Percentiles rank a stretch among this genome's conserved stretches.
These are phyloP conservation scores for Clarireedia hainanense DNA, from an alignment of 2,329 filamentous ascomycete species.

Conservation along the genomic window DNA sequence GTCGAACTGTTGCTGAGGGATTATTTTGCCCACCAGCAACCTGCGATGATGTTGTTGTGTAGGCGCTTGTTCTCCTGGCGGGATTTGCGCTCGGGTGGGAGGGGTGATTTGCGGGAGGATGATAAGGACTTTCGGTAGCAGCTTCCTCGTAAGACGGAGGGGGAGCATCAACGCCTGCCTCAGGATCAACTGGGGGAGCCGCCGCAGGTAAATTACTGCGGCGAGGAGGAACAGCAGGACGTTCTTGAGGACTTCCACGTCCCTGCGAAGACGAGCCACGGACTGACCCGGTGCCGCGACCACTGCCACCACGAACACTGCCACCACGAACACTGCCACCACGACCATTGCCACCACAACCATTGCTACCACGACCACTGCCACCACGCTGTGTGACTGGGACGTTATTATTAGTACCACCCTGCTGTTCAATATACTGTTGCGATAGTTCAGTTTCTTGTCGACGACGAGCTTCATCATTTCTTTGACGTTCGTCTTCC, in stretches of 20 bases:
- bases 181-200: conserved; percentile 23
- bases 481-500: conserved; percentile 71
- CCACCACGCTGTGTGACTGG: conserved; percentile 23
- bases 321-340: background rate
- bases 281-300: background rate
- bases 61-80: conserved; percentile 18
- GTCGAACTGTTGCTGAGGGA: background rate
- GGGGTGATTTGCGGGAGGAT: conserved; percentile 40
- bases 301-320: background rate
- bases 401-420: conserved; percentile 29
- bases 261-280: background rate
- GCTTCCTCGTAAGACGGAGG: conserved; percentile 62
- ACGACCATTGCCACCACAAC: conserved; percentile 14
- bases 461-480: conserved; percentile 50
- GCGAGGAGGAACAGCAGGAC: conserved; percentile 12
- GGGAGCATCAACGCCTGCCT: conserved; percentile 42
- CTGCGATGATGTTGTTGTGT: conserved; percentile 5
- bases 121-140: conserved; percentile 46
- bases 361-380: conserved; percentile 9
- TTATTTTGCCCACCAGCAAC: background rate
- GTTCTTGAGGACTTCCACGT: conserved; percentile 5
- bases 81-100: conserved; percentile 28
- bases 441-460: conserved; percentile 63
- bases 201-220: background rate
- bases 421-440: conserved; percentile 61